phyloP scores from a whole-genome alignment of 352 stramenopile species.

The Blastocystis sp. region DNA sequence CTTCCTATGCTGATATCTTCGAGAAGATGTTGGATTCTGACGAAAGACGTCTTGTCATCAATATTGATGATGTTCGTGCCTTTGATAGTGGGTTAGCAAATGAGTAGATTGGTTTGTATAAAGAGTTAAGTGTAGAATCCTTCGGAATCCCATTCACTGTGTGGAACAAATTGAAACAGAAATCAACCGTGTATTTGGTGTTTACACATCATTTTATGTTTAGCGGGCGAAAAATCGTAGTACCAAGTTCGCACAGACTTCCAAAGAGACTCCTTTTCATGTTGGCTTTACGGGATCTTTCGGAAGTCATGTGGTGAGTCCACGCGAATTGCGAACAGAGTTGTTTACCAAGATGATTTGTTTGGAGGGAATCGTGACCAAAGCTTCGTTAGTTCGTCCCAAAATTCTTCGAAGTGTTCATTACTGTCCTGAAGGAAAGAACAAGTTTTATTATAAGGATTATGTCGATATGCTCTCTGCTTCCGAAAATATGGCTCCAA shows the following conservation, averaged over 20 bases:
- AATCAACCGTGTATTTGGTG: neutral
- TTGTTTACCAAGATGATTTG: slow-evolving; percentile 88
- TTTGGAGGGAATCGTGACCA: slow-evolving; percentile 96
- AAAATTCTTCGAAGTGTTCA: slow-evolving; percentile 82
- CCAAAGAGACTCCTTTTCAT: slow-evolving; percentile 67
- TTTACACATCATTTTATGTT: neutral
- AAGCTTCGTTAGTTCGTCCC: slow-evolving; percentile 87
- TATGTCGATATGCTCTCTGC: slow-evolving; percentile 53
- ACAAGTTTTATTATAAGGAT: slow-evolving; percentile 59
- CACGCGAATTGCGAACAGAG: slow-evolving; percentile 80
- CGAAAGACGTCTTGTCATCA: slow-evolving; percentile 72
- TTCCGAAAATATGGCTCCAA: slow-evolving; percentile 18
- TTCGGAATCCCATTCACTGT: slow-evolving; percentile 76
- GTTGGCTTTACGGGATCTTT: slow-evolving; percentile 85
- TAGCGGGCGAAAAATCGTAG: slow-evolving; percentile 72
- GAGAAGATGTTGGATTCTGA: slow-evolving; percentile 40
- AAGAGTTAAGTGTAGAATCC: slow-evolving; percentile 63
- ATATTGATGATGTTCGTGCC: slow-evolving; percentile 80
- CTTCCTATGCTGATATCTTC: slow-evolving; percentile 36
- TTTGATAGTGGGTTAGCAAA: slow-evolving; percentile 78
- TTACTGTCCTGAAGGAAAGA: slow-evolving; percentile 80
- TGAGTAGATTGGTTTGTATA: slow-evolving; percentile 70
- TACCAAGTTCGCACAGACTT: slow-evolving; percentile 70
- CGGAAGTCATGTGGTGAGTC: slow-evolving; percentile 81
- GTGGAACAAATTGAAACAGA: slow-evolving; percentile 74